Percentiles rank a stretch among this genome's conserved stretches.
These are phyloP conservation scores for Coemansia pectinata DNA, from an alignment of 192 early-diverging fungal species.

Conservation along the genomic window DNA sequence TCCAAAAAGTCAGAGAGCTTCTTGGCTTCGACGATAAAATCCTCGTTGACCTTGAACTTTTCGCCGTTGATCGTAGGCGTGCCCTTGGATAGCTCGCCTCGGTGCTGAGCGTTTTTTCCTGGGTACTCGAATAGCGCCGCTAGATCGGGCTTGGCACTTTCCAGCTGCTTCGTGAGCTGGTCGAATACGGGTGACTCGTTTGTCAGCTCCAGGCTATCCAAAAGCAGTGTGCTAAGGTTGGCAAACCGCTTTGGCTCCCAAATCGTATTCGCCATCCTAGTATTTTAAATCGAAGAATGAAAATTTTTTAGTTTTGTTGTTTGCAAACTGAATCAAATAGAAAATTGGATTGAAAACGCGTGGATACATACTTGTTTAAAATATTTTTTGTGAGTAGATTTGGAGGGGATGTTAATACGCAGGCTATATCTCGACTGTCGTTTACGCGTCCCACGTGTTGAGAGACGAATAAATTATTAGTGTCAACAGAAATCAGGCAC, in stretches of 20 bases:
- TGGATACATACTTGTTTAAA: conserved; percentile 3
- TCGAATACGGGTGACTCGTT: conserved; percentile 42
- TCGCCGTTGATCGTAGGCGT: conserved; percentile 61
- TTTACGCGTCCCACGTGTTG: conserved; percentile 1
- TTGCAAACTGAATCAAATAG: not conserved
- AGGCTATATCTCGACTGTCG: not conserved
- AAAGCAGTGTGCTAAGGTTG: conserved; percentile 44
- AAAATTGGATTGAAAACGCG: not conserved
- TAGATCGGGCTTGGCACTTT: conserved; percentile 40
- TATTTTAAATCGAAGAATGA: not conserved
- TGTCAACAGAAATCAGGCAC: conserved; percentile 5
- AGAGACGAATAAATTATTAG: not conserved
- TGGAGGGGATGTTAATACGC: not conserved
- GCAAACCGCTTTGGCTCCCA: conserved; percentile 55
- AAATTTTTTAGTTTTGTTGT: not conserved
- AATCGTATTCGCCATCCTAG: conserved; percentile 45
- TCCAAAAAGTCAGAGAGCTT: conserved; percentile 79
- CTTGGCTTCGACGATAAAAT: conserved; percentile 65
- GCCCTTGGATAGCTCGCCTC: conserved; percentile 46
- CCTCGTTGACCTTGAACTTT: conserved; percentile 63
- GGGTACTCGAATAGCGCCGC: conserved; percentile 43
- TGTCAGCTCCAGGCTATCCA: conserved; percentile 30
- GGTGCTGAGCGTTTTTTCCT: conserved; percentile 42
- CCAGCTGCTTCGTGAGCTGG: conserved; percentile 40
- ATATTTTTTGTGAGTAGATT: conserved; percentile 12